A percentile compares a stretch with the other conserved stretches of the same genome.
Evolutionary conservation across 345 rosid species (phyloP).

Genomic region (Rhodomyrtus tomentosa): DNA sequence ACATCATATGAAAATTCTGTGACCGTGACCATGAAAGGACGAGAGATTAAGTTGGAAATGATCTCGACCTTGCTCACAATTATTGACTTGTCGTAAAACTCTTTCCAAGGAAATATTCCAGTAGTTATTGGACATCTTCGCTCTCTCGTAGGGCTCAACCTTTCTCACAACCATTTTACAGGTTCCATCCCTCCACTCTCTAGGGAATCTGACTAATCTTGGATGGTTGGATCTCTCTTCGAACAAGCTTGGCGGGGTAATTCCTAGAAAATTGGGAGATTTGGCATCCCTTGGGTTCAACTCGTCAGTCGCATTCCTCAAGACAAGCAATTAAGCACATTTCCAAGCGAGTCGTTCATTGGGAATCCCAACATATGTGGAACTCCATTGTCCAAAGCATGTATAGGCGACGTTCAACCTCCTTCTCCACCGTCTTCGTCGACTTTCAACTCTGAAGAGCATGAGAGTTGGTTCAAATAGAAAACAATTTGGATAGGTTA

Average conservation of each 20-base stretch:
- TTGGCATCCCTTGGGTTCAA: background rate
- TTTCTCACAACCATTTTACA: background rate
- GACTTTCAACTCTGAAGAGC: background rate
- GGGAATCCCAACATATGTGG: background rate
- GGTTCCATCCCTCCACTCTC: background rate
- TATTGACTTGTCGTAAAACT: slow-evolving; percentile 1
- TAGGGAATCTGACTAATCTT: background rate
- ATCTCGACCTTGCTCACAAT: background rate
- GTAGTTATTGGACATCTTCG: background rate
- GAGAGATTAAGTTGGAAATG: background rate
- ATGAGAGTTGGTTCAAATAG: background rate
- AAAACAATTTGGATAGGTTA: background rate
- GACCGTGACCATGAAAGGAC: slow-evolving; percentile 1
- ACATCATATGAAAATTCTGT: background rate
- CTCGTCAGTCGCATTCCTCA: background rate
- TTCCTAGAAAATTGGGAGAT: background rate
- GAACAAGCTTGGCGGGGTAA: background rate
- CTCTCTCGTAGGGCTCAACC: background rate
- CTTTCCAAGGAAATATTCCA: slow-evolving; percentile 1
- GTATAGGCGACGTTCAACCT: background rate
- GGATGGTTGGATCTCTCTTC: slow-evolving; percentile 12
- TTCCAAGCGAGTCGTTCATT: background rate
- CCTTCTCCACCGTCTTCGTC: background rate
- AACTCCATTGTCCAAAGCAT: background rate
- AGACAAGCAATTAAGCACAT: background rate